Evolutionary conservation across 768 basidiomycete genomes (phyloP).

Genomic region (Paxillus involutus): DNA sequence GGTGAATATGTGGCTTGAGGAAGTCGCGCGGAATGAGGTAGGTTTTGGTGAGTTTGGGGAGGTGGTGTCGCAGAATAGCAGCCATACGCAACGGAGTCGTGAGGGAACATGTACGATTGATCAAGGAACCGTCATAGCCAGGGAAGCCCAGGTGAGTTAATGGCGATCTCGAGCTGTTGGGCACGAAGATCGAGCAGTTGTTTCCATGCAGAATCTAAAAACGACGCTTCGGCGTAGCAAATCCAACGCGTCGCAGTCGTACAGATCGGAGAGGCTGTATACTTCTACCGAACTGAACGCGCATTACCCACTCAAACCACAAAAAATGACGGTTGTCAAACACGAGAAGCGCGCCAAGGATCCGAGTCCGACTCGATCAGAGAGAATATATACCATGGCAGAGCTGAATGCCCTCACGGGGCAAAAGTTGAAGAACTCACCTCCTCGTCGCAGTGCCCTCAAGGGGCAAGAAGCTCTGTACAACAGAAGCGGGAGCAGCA

Average conservation of each 20-base stretch:
- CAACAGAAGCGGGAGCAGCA: conserved; percentile 16
- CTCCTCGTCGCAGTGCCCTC: conserved; percentile 18
- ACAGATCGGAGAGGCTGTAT: conserved; percentile 24
- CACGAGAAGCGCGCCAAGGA: conserved; percentile 18
- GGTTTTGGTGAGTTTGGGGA: conserved; percentile 23
- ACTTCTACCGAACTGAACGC: conserved; percentile 20
- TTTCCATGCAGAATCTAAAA: conserved; percentile 7
- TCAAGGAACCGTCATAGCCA: conserved; percentile 15
- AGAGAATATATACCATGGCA: conserved; percentile 34
- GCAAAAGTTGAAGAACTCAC: conserved; percentile 23
- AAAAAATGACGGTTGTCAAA: conserved; percentile 16
- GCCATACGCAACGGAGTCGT: conserved; percentile 10
- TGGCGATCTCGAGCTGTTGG: not conserved
- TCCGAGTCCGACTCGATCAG: conserved; percentile 31
- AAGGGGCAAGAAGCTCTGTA: conserved; percentile 8
- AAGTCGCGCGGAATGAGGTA: conserved; percentile 41
- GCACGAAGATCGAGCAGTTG: not conserved
- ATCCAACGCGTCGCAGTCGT: conserved; percentile 22
- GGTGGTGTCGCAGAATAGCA: conserved; percentile 10
- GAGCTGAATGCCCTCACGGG: conserved; percentile 32
- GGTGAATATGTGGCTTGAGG: conserved; percentile 57
- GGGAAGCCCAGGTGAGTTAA: conserved; percentile 22
- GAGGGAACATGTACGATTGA: conserved; percentile 12
- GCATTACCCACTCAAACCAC: conserved; percentile 13
- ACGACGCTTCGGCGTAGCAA: conserved; percentile 18